A percentile compares a stretch with the other conserved stretches of the same genome.
These are phyloP conservation scores for Phytophthora idaei DNA, from an alignment of 352 stramenopile genomes.

Conservation along the genomic window DNA sequence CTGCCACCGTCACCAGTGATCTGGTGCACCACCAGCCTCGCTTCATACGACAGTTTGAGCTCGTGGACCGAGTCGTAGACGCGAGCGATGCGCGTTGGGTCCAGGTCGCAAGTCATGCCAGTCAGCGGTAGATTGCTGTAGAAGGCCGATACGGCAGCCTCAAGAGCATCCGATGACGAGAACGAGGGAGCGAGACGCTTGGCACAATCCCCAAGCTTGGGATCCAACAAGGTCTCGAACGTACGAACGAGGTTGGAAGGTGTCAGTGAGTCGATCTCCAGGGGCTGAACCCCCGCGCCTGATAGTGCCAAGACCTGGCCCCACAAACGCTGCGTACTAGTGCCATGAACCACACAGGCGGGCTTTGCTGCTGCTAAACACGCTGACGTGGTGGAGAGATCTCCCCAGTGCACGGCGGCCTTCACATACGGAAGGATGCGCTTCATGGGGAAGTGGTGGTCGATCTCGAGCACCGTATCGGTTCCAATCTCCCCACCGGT, in stretches of 20 bases:
- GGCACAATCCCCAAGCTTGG: neutral
- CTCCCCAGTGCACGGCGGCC: slow-evolving; percentile 71
- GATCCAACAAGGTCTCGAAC: slow-evolving; percentile 50
- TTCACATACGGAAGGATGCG: slow-evolving; percentile 55
- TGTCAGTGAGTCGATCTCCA: slow-evolving; percentile 26
- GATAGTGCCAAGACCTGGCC: slow-evolving; percentile 1
- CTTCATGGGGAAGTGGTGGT: slow-evolving; percentile 6
- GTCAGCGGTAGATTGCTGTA: slow-evolving; percentile 62
- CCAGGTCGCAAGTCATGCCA: slow-evolving; percentile 71
- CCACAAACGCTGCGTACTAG: neutral
- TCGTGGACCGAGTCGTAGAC: slow-evolving; percentile 59
- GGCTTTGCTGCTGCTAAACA: slow-evolving; percentile 77
- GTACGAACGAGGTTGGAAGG: slow-evolving; percentile 25
- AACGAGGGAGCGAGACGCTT: slow-evolving; percentile 35
- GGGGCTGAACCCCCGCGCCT: slow-evolving; percentile 35
- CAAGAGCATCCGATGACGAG: slow-evolving; percentile 16
- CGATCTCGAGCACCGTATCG: slow-evolving; percentile 22
- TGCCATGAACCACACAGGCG: slow-evolving; percentile 55
- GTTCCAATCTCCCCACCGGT: too few relatives aligned
- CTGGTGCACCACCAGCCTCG: slow-evolving; percentile 51
- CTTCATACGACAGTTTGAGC: slow-evolving; percentile 78
- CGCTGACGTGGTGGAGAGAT: slow-evolving; percentile 70
- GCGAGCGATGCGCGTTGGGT: slow-evolving; percentile 55
- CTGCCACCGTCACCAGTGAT: slow-evolving; percentile 28
- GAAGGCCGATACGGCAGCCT: slow-evolving; percentile 73